Percentiles rank a stretch among this genome's conserved stretches.
Evolutionary conservation across 192 early-diverging fungal genomes (phyloP).

Genomic region (Coemansia javaensis): DNA sequence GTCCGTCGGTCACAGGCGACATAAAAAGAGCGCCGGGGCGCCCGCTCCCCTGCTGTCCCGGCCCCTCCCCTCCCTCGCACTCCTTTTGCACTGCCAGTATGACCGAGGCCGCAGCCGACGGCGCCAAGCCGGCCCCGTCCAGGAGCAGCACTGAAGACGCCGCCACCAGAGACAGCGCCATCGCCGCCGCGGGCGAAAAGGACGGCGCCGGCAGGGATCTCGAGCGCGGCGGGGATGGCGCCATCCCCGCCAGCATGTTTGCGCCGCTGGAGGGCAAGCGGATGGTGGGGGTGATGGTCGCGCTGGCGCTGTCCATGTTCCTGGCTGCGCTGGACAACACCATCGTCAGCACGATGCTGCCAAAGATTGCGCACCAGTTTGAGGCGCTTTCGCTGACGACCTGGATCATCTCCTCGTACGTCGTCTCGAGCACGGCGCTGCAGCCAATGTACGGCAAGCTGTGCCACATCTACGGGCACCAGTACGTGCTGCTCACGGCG

Average conservation of each 20-base stretch:
- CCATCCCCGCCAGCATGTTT: background rate
- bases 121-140: too few relatives aligned
- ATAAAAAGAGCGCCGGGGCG: too few relatives aligned
- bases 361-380: conserved; percentile 57
- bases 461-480: conserved; percentile 78
- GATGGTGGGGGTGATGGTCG: conserved; percentile 35
- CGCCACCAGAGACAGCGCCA: too few relatives aligned
- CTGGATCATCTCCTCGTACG: conserved; percentile 72
- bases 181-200: too few relatives aligned
- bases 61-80: too few relatives aligned
- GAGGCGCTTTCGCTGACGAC: conserved; percentile 55
- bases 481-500: conserved; percentile 51
- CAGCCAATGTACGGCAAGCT: conserved; percentile 76
- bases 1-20: too few relatives aligned
- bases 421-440: conserved; percentile 67
- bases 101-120: too few relatives aligned
- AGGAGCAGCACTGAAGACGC: too few relatives aligned
- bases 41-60: too few relatives aligned
- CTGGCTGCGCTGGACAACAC: conserved; percentile 60
- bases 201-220: conserved; percentile 6
- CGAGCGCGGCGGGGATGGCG: conserved; percentile 2
- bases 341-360: conserved; percentile 60
- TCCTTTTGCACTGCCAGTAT: too few relatives aligned
- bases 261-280: conserved; percentile 25
- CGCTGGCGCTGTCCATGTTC: conserved; percentile 54